Evolutionary conservation across 257 asterid species (phyloP).

Genomic region (Prunella vulgaris): DNA sequence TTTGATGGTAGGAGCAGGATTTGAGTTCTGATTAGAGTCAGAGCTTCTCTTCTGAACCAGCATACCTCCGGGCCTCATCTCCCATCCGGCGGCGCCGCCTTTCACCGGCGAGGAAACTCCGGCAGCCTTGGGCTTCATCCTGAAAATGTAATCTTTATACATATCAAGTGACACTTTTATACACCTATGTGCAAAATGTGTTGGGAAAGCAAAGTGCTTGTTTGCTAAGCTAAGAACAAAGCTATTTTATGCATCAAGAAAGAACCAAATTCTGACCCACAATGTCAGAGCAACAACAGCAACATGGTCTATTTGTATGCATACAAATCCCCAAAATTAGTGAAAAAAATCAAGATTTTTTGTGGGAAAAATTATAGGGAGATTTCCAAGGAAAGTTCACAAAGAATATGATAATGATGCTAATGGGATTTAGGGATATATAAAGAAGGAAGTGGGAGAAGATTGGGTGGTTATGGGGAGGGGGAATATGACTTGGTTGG

Average conservation of each 20-base stretch:
- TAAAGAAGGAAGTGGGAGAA: constrained; percentile 21
- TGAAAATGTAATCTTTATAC: constrained; percentile 41
- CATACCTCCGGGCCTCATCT: constrained; percentile 90
- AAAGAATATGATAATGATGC: constrained; percentile 33
- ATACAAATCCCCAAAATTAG: constrained; percentile 25
- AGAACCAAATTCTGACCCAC: constrained; percentile 69
- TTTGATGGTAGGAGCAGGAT: constrained; percentile 44
- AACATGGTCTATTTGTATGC: constrained; percentile 29
- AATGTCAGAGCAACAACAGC: constrained; percentile 46
- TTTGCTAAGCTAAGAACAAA: constrained; percentile 83
- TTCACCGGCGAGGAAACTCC: constrained; percentile 43
- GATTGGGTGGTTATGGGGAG: constrained; percentile 25
- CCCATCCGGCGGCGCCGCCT: constrained; percentile 39
- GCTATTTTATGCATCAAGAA: constrained; percentile 44
- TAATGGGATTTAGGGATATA: constrained; percentile 14
- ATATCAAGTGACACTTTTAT: constrained; percentile 4
- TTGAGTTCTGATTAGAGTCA: constrained; percentile 46
- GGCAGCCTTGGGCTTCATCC: constrained; percentile 51
- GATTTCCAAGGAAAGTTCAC: constrained; percentile 39
- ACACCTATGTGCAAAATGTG: background rate
- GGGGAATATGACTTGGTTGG: constrained; percentile 35
- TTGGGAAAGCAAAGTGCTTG: constrained; percentile 41
- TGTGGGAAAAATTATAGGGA: background rate
- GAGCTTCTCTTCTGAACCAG: constrained; percentile 72
- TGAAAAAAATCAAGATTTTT: constrained; percentile 17